Conservation (phyloP, 1,284 basidiomycete species). For the Xanthoconium separans region DNA sequence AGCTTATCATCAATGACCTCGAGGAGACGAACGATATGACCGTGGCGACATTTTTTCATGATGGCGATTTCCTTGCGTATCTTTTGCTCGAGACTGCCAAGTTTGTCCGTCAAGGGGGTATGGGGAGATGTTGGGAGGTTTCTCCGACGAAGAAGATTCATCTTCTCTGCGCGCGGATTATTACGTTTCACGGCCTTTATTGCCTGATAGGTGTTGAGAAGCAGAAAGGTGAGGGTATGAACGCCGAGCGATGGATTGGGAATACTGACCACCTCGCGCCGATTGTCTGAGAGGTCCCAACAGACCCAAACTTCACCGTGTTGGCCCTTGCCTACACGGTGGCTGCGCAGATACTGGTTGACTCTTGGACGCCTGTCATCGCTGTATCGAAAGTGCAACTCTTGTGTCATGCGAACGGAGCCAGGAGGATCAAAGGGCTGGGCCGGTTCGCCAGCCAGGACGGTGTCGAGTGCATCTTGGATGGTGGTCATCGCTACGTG, state of each 20-base stretch:
- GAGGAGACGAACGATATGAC: constrained; percentile 87
- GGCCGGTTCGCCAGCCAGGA: constrained; percentile 22
- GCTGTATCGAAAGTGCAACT: constrained; percentile 39
- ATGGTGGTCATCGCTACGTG: constrained; percentile 25
- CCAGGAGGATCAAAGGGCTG: constrained; percentile 45
- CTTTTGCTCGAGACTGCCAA: constrained; percentile 75
- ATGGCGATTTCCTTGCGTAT: constrained; percentile 93
- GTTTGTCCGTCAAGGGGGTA: constrained; percentile 55
- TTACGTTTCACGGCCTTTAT: constrained; percentile 80
- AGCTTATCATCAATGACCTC: constrained; percentile 96
- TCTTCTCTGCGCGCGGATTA: constrained; percentile 52
- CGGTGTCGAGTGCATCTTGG: constrained; percentile 23
- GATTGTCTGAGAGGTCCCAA: constrained; percentile 49
- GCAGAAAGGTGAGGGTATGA: constrained; percentile 6
- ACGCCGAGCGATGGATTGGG: constrained; percentile 3
- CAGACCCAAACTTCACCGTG: constrained; percentile 82
- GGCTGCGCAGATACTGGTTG: constrained; percentile 76
- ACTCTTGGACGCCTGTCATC: constrained; percentile 51
- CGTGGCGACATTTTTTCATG: constrained; percentile 94
- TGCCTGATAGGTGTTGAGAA: constrained; percentile 48
- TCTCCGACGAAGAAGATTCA: constrained; percentile 59
- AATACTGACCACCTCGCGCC: constrained; percentile 41
- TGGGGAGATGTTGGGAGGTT: constrained; percentile 53
- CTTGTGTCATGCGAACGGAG: constrained; percentile 62
- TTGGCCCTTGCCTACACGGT: constrained; percentile 75